These are phyloP conservation scores for Exutisphaerella laricina DNA, from an alignment of 2,329 filamentous ascomycete species.

Conservation along the genomic window DNA sequence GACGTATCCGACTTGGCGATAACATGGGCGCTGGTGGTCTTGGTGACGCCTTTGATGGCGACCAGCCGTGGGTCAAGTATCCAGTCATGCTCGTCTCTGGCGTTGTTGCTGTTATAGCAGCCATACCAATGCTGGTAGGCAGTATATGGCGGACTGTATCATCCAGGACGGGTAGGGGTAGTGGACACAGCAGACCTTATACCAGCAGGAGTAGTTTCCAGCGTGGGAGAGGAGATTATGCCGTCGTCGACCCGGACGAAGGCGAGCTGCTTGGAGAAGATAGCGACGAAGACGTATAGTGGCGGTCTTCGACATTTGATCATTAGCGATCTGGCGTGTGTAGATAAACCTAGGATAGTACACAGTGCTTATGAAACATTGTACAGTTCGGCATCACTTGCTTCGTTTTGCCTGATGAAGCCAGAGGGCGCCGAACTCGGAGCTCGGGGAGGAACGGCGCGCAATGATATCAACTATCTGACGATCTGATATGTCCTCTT, in stretches of 20 bases:
- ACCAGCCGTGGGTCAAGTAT: conserved; percentile 73
- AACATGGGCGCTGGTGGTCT: conserved; percentile 24
- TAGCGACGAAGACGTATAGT: conserved; percentile 73
- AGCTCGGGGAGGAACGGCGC: no score
- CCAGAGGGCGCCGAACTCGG: no score
- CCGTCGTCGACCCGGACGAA: conserved; percentile 84
- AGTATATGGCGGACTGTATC: conserved; percentile 65
- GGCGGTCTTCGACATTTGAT: no score
- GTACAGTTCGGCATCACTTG: no score
- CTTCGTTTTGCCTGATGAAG: no score
- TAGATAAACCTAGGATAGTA: conserved; percentile 3
- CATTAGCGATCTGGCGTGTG: neutral
- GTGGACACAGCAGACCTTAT: conserved; percentile 61
- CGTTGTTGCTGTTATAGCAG: conserved; percentile 51
- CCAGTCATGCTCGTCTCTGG: conserved; percentile 51
- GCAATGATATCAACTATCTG: no score
- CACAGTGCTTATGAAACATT: no score
- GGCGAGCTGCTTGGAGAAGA: conserved; percentile 82
- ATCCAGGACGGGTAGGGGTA: conserved; percentile 46
- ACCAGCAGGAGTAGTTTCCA: conserved; percentile 87
- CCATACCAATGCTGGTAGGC: conserved; percentile 61
- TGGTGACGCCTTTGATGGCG: conserved; percentile 54
- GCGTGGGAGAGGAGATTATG: conserved; percentile 79
- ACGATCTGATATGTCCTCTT: no score
- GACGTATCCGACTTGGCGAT: conserved; percentile 81